These are phyloP conservation scores for Hyphochytrium catenoides DNA, from an alignment of 352 stramenopile species.

Conservation along the genomic window DNA sequence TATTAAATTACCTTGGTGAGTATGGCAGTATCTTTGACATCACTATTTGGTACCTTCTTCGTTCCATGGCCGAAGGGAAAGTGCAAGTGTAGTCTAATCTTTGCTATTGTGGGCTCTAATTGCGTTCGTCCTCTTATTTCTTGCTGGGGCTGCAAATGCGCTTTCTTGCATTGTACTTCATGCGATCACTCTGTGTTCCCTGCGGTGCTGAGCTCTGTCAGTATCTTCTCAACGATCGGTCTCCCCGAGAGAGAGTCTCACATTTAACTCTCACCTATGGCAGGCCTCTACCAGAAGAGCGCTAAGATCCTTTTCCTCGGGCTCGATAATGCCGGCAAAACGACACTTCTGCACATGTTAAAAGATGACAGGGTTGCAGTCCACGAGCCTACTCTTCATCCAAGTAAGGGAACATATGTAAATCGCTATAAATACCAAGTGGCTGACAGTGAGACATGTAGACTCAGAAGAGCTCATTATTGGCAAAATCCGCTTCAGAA, in stretches of 20 bases:
- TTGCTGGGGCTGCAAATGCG: not conserved
- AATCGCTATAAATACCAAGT: not conserved
- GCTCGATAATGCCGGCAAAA: conserved; percentile 99
- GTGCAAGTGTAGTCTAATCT: too few species aligned
- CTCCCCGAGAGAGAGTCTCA: conserved; percentile 1
- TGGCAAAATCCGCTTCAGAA: conserved; percentile 95
- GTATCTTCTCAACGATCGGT: not conserved
- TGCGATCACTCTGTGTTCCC: not conserved
- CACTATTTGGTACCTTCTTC: conserved; percentile 5
- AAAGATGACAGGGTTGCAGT: conserved; percentile 93
- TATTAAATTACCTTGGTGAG: conserved; percentile 73
- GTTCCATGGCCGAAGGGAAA: too few species aligned
- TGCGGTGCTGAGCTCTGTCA: not conserved
- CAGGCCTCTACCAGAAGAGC: conserved; percentile 99
- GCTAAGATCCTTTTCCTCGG: conserved; percentile 99
- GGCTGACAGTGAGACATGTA: conserved; percentile 8
- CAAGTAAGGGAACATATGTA: conserved; percentile 26
- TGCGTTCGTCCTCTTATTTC: not conserved
- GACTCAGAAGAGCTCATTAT: conserved; percentile 75
- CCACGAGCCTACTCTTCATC: conserved; percentile 87
- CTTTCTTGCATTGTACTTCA: not conserved
- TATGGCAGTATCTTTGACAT: conserved; percentile 3
- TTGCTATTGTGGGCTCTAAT: conserved; percentile 1
- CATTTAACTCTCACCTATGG: conserved; percentile 1
- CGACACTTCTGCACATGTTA: conserved; percentile 97